Evolutionary conservation across 1,284 basidiomycete genomes (phyloP).

Genomic region (Sporisorium sorghi): DNA sequence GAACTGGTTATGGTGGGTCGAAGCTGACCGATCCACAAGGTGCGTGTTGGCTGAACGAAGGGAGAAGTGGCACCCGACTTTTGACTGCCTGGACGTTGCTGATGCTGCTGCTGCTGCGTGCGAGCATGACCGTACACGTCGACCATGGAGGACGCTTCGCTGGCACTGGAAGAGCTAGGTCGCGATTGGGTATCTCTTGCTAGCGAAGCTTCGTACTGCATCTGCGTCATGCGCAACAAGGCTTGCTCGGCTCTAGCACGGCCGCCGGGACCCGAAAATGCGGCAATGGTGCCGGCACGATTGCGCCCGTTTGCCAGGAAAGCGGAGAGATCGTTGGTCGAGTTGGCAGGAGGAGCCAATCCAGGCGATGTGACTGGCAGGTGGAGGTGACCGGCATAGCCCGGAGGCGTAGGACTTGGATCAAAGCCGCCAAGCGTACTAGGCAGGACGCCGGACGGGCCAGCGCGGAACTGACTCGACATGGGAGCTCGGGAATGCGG

Average conservation of each 20-base stretch:
- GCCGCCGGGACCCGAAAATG: conserved; percentile 59
- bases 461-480: conserved; percentile 14
- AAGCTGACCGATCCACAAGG: conserved; percentile 96
- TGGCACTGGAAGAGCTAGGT: conserved; percentile 25
- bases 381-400: conserved; percentile 2
- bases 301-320: conserved; percentile 37
- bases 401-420: conserved; percentile 7
- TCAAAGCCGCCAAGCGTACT: conserved; percentile 1
- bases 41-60: conserved; percentile 82
- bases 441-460: neutral
- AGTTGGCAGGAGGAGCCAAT: conserved; percentile 5
- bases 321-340: conserved; percentile 21
- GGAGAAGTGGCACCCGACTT: conserved; percentile 71
- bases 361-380: conserved; percentile 10
- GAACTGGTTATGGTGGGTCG: conserved; percentile 92
- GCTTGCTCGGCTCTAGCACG: conserved; percentile 61
- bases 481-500: conserved; percentile 17
- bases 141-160: conserved; percentile 11
- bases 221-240: conserved; percentile 50
- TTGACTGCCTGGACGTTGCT: neutral
- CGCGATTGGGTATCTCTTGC: conserved; percentile 10
- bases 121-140: conserved; percentile 21
- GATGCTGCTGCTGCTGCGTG: conserved; percentile 15
- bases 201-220: conserved; percentile 29
- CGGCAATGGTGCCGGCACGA: conserved; percentile 66